Percentiles rank a stretch among this genome's conserved stretches.
Evolutionary conservation across 179 eudicot genomes (phyloP).

Genomic region (Amaranthus tricolor): DNA sequence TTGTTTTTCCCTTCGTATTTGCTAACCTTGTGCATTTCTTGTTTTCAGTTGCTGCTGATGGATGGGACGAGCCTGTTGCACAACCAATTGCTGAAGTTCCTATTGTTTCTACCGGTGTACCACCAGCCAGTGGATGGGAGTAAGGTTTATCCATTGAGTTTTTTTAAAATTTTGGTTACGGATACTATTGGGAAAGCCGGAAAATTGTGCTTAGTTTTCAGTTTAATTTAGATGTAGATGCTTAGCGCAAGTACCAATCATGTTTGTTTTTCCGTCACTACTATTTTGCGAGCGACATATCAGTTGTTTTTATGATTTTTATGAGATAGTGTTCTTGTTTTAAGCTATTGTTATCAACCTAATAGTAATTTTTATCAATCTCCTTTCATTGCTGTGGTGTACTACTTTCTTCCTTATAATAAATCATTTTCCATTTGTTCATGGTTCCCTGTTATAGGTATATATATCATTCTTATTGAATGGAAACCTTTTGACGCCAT

Average conservation of each 20-base stretch:
- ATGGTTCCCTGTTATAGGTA: too few species aligned
- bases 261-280: slow-evolving; percentile 7
- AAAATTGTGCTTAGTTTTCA: slow-evolving; percentile 22
- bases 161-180: slow-evolving; percentile 24
- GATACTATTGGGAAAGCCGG: slow-evolving; percentile 17
- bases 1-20: background rate
- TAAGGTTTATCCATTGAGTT: background rate
- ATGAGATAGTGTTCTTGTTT: slow-evolving; percentile 4
- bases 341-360: background rate
- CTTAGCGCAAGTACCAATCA: slow-evolving; percentile 23
- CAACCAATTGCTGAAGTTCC: slow-evolving; percentile 23
- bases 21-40: background rate
- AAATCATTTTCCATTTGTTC: too few species aligned
- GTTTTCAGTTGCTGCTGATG: slow-evolving; percentile 20
- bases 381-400: too few species aligned
- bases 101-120: slow-evolving; percentile 13
- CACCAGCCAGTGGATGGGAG: slow-evolving; percentile 33
- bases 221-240: slow-evolving; percentile 30
- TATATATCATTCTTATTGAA: too few species aligned
- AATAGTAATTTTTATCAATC: too few species aligned
- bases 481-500: too few species aligned
- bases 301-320: slow-evolving; percentile 13
- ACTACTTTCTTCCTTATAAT: too few species aligned
- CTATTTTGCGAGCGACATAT: slow-evolving; percentile 5
- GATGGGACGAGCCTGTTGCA: slow-evolving; percentile 29